Base-by-base conservation (phyloP, 2,329 filamentous ascomycete genomes). In the Talaromyces sp. region DNA sequence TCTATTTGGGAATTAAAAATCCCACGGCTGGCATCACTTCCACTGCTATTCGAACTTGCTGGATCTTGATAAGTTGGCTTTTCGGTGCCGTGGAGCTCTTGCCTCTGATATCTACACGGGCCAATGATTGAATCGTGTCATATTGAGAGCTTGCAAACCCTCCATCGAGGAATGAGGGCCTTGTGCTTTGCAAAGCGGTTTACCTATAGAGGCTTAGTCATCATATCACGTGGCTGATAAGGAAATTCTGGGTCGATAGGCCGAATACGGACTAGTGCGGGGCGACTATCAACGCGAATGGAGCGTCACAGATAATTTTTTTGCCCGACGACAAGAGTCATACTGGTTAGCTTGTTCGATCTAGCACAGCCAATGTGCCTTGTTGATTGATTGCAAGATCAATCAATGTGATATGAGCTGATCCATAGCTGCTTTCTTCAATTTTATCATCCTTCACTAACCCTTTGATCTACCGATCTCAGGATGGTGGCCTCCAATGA, bases 401-500 rank as follows among this genome's bases (percentile, higher is more conserved):
- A 43, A 13, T 56, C 61, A 15, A 57, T 63, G 49, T 45, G 50
- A 47, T 63, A 45, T 45, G 50, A 57, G 17, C 61, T 49, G 22
- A 49, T 35, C 27, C 22, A 19, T 43, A 17, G 39, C 19, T 37
- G 6, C 39, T 19, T 25, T 63, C 54, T 22, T 56, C 19, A 39
- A 19, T 22, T 9, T 39, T 22, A 35, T 43, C 11, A 43, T 17
- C 35, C 37, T 31, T 17, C 35, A 58, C 25, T 31, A 11, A 63
- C 49, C 22, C 54, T 49, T 13, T 56, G 52, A 25, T 39, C 15
- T 17, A 43, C 57, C 61, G 62, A 63, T 64, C 66, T 68, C 67
- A 74, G 62, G 39, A 80, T 80, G 78, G 67, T 74, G 69, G 71
- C 73, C 47, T 47, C 73, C 33, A 69, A 70, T 65, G 69, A 74